These are phyloP conservation scores for Diplocarpon rosae DNA, from an alignment of 2,329 filamentous ascomycete genomes.

Conservation along the genomic window DNA sequence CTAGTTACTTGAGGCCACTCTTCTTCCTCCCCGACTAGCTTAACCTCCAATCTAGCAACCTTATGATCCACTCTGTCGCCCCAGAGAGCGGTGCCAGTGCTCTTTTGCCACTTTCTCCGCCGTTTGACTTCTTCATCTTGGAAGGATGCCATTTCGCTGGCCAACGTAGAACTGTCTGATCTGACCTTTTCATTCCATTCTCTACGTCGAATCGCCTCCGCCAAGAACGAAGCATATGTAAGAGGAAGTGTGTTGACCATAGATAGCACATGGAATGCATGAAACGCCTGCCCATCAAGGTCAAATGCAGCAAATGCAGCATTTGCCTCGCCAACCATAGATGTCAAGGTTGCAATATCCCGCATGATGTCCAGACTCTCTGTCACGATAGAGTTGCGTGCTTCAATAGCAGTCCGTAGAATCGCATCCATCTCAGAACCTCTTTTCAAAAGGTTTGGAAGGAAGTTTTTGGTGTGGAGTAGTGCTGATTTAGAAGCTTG, in stretches of 20 bases:
- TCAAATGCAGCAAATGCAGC: slow-evolving; percentile 60
- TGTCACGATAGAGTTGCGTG: slow-evolving; percentile 56
- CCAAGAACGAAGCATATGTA: slow-evolving; percentile 79
- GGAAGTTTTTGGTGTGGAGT: slow-evolving; percentile 49
- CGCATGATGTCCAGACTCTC: slow-evolving; percentile 68
- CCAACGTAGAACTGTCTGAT: slow-evolving; percentile 72
- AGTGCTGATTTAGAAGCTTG: slow-evolving; percentile 54
- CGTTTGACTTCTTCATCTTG: slow-evolving; percentile 88
- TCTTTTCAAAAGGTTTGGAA: slow-evolving; percentile 46
- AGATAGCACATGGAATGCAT: slow-evolving; percentile 70
- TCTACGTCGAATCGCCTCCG: slow-evolving; percentile 73
- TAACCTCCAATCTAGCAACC: slow-evolving; percentile 73
- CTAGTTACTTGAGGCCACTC: slow-evolving; percentile 70
- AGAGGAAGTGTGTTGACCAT: slow-evolving; percentile 75
- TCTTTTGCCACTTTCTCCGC: slow-evolving; percentile 82
- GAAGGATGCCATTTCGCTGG: slow-evolving; percentile 85
- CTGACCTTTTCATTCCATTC: slow-evolving; percentile 92
- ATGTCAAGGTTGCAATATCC: slow-evolving; percentile 69
- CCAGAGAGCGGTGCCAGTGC: slow-evolving; percentile 60
- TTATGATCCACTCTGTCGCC: slow-evolving; percentile 55
- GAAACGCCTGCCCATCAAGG: slow-evolving; percentile 62
- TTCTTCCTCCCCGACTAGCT: slow-evolving; percentile 67
- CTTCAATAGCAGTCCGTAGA: slow-evolving; percentile 46
- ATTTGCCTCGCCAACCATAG: slow-evolving; percentile 61
- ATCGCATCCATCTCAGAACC: slow-evolving; percentile 51